Percentiles rank a stretch among this genome's conserved stretches.
Conservation (phyloP, 1,284 basidiomycete species). For the Albatrellus sp. region DNA sequence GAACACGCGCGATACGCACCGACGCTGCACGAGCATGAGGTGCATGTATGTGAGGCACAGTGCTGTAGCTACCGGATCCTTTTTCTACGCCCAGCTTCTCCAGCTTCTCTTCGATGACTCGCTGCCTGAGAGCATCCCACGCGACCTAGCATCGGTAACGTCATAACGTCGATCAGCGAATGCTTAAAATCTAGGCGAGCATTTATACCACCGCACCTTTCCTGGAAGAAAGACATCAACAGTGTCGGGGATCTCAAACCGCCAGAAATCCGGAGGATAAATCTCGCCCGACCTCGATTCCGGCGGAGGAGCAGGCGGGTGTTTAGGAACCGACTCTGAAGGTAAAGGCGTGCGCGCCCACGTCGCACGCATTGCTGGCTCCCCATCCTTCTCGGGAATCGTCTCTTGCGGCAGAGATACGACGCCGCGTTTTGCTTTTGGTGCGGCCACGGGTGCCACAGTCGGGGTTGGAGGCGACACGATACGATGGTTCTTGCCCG, state of each 20-base stretch:
- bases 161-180: neutral
- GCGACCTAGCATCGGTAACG: slow-evolving; percentile 30
- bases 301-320: slow-evolving; percentile 24
- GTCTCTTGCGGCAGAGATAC: slow-evolving; percentile 68
- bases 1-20: slow-evolving; percentile 31
- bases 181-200: slow-evolving; percentile 4
- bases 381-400: slow-evolving; percentile 28
- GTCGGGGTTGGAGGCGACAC: slow-evolving; percentile 29
- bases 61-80: slow-evolving; percentile 33
- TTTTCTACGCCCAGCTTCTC: slow-evolving; percentile 66
- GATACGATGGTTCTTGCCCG: slow-evolving; percentile 60
- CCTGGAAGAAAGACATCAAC: slow-evolving; percentile 76
- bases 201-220: slow-evolving; percentile 37
- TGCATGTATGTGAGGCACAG: slow-evolving; percentile 46
- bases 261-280: slow-evolving; percentile 52
- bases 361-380: slow-evolving; percentile 29
- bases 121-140: slow-evolving; percentile 61
- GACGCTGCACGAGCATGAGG: slow-evolving; percentile 71
- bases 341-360: slow-evolving; percentile 57
- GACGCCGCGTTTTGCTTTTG: slow-evolving; percentile 42
- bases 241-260: slow-evolving; percentile 41
- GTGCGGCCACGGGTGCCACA: slow-evolving; percentile 14
- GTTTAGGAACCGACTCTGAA: slow-evolving; percentile 26
- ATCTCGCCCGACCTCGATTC: slow-evolving; percentile 38
- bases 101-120: slow-evolving; percentile 65